phyloP scores from a whole-genome alignment of 805 yeast species.

The Cyberlindnera suaveolens region DNA sequence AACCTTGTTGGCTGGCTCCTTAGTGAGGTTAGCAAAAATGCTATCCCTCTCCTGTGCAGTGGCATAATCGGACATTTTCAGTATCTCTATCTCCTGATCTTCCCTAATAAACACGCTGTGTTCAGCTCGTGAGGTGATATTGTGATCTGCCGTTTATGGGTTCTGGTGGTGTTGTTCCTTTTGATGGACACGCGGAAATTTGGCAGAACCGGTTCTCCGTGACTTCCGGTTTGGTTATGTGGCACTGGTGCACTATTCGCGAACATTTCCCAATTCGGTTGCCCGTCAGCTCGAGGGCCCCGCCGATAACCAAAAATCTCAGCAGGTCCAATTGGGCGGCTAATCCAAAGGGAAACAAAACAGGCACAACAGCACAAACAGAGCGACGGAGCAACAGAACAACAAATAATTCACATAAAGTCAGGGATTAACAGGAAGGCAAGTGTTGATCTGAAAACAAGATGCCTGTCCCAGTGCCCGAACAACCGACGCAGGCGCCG shows the following conservation, averaged over 20 bases:
- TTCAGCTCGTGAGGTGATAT: too few relatives aligned
- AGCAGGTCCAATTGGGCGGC: too few relatives aligned
- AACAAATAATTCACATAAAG: not conserved
- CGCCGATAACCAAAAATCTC: too few relatives aligned
- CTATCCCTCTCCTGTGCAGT: conserved; percentile 19
- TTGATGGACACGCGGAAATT: not conserved
- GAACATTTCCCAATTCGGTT: too few relatives aligned
- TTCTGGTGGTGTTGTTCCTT: not conserved
- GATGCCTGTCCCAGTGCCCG: conserved; percentile 1
- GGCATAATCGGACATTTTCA: conserved; percentile 2
- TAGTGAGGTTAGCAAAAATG: conserved; percentile 26
- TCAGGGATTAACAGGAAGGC: not conserved
- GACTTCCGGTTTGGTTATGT: too few relatives aligned
- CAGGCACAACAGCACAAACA: too few relatives aligned
- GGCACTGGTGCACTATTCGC: too few relatives aligned
- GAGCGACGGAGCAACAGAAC: not conserved
- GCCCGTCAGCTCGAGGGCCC: too few relatives aligned
- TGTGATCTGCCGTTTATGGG: too few relatives aligned
- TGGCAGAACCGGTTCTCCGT: not conserved
- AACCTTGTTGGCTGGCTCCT: conserved; percentile 64
- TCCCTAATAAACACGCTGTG: too few relatives aligned
- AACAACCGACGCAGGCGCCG: conserved; percentile 1
- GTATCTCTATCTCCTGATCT: not conserved
- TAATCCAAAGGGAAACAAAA: too few relatives aligned
- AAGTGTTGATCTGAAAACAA: not conserved